A percentile compares a stretch with the other conserved stretches of the same genome.
Conservation (phyloP, 2,329 filamentous ascomycete genomes). For the Penicillium frequentans region DNA sequence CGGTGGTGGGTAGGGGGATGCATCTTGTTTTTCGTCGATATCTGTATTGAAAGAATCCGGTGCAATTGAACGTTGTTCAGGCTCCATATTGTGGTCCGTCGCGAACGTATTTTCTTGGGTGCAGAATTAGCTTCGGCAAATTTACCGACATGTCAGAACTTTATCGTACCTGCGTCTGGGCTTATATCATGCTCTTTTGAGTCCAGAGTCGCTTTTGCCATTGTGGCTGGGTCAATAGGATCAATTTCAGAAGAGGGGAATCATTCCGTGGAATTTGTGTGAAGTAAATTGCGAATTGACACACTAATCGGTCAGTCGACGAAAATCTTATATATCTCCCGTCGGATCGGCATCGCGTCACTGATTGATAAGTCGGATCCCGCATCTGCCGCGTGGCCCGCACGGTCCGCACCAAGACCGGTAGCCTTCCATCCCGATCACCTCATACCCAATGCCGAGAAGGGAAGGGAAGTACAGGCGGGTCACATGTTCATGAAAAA, state of each 20-base stretch:
- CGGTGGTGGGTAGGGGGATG: not conserved
- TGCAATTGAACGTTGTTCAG: not conserved
- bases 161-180: not conserved
- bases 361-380: slow-evolving; percentile 12
- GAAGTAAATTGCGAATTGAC: not conserved
- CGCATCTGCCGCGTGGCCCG: slow-evolving; percentile 8
- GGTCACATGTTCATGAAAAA: not conserved
- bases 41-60: not conserved
- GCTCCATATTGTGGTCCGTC: not conserved
- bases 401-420: not conserved
- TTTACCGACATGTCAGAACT: not conserved
- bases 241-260: not conserved
- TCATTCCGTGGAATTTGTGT: not conserved
- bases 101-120: not conserved
- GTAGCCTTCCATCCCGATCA: not conserved
- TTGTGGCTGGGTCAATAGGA: not conserved
- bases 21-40: slow-evolving; percentile 9
- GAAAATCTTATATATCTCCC: not conserved
- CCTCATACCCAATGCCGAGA: not conserved
- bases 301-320: not conserved
- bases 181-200: not conserved
- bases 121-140: not conserved
- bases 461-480: not conserved
- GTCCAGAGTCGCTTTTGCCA: not conserved
- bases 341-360: not conserved